These are phyloP conservation scores for Starmerella vaccinii DNA, from an alignment of 805 yeast genomes.

Conservation along the genomic window DNA sequence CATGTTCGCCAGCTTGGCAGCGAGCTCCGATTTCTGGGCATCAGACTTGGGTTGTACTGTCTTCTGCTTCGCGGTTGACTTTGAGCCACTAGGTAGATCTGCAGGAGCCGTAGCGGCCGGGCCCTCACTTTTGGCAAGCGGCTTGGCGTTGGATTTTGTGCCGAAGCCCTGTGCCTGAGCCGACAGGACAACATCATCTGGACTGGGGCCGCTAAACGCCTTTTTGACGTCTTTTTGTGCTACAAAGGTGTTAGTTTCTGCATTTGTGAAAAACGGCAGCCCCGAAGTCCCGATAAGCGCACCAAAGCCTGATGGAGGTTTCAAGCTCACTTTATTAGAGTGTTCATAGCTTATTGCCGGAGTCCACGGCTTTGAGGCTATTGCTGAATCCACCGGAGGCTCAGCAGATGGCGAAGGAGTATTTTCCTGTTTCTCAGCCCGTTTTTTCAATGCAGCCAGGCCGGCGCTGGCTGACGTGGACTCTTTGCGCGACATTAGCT, in stretches of 20 bases:
- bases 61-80: slow-evolving; percentile 2
- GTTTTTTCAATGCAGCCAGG: neutral
- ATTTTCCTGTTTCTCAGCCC: neutral
- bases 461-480: neutral
- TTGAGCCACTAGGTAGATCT: neutral
- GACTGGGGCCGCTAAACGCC: slow-evolving; percentile 47
- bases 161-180: slow-evolving; percentile 41
- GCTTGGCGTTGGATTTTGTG: neutral
- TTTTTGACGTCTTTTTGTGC: slow-evolving; percentile 40
- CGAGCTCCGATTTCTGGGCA: slow-evolving; percentile 5
- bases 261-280: neutral
- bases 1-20: slow-evolving; percentile 38
- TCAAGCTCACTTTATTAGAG: neutral
- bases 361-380: slow-evolving; percentile 2
- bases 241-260: slow-evolving; percentile 20
- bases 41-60: slow-evolving; percentile 5
- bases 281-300: slow-evolving; percentile 10
- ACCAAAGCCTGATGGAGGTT: slow-evolving; percentile 15
- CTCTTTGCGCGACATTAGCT: slow-evolving; percentile 1
- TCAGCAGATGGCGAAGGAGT: neutral
- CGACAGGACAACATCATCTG: slow-evolving; percentile 59
- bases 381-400: no score
- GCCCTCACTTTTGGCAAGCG: neutral
- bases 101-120: neutral
- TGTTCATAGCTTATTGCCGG: slow-evolving; percentile 9